Base-by-base conservation (phyloP, 441 rosid genomes). In the Populus hybrid region DNA sequence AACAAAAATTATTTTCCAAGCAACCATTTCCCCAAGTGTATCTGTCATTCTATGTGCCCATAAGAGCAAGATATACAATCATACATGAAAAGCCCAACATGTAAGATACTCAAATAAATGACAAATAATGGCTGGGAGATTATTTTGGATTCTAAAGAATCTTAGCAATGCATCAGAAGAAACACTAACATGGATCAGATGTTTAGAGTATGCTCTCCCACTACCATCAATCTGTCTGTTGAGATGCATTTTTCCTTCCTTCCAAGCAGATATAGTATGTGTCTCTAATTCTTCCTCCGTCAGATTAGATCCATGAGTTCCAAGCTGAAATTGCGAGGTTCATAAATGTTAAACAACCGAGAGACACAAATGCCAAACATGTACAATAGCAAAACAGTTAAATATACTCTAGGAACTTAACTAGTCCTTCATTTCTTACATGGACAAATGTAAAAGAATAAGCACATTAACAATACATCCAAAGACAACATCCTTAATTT, bases 171-270 rank as follows among this genome's bases (percentile, higher is more conserved):
- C 63, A 80, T 34, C 36, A 71, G 50, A 1, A 9, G 68, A 70
- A 63, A 64, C 11, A 65, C 68, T 65, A 3, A 65, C 68, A 65
- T 65, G 32, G 68, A 90, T 80, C 10, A 90, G 90, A 71, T 53
- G 81, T 69, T 84, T 84, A 72, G 90, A 40, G 80, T 78, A 76
- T 74, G 88, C 79, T 80, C 84, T 83, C 50, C 84, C 88, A 46
- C 76, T 79, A 18, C 84, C 87, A 84, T 88, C 92, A 70, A 87
- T 67, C 75, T 87, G 90, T 80, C 87, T 82, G 57, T 63, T 85
- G 76, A 88, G 79, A 80, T 84, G 83, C 30, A 28, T 28, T 28
- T 28, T 28, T 28, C 30, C 30, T 28, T 28, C 30, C 30, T 28
- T 28, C 30, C 30, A 28, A 28, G 30, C 30, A 28, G 30, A 28